Conservation (phyloP, 106 monocot species). For the Dioscorea dumetorum region DNA sequence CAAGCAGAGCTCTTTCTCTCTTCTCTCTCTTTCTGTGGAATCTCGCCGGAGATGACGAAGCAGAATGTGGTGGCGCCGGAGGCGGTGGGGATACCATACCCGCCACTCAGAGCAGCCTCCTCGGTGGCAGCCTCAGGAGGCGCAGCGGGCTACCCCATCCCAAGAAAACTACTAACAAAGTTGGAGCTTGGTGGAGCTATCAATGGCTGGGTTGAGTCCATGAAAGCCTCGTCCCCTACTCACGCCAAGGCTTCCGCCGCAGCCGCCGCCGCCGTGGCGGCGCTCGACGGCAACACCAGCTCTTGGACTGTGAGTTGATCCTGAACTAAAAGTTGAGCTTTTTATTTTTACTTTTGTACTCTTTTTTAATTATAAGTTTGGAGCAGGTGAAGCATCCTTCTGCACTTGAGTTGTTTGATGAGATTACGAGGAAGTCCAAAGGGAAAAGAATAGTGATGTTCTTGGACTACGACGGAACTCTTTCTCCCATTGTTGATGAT, state of each 20-base stretch:
- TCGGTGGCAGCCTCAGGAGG: not conserved
- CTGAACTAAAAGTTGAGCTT: not conserved
- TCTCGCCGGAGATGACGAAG: slow-evolving; percentile 29
- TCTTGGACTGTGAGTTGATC: slow-evolving; percentile 9
- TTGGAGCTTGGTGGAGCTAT: slow-evolving; percentile 10
- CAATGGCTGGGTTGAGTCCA: slow-evolving; percentile 10
- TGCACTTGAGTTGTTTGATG: slow-evolving; percentile 36
- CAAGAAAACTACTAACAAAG: slow-evolving; percentile 6
- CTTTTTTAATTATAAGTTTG: not conserved
- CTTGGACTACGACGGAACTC: slow-evolving; percentile 63
- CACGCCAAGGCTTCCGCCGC: slow-evolving; percentile 11
- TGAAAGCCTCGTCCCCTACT: slow-evolving; percentile 39
- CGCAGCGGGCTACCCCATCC: too few species aligned
- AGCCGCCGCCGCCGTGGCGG: not conserved
- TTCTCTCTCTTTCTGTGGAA: not conserved
- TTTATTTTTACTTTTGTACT: not conserved
- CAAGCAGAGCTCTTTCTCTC: not conserved
- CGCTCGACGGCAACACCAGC: not conserved
- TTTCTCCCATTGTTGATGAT: slow-evolving; percentile 58
- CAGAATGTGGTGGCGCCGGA: slow-evolving; percentile 32
- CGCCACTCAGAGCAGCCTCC: slow-evolving; percentile 9
- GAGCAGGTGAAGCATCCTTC: slow-evolving; percentile 31
- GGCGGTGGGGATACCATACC: slow-evolving; percentile 18
- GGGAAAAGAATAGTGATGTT: slow-evolving; percentile 59
- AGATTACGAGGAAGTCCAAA: slow-evolving; percentile 24